Base-by-base conservation (phyloP, 495 filamentous ascomycete species). In the Aspergillus mulundensis region DNA sequence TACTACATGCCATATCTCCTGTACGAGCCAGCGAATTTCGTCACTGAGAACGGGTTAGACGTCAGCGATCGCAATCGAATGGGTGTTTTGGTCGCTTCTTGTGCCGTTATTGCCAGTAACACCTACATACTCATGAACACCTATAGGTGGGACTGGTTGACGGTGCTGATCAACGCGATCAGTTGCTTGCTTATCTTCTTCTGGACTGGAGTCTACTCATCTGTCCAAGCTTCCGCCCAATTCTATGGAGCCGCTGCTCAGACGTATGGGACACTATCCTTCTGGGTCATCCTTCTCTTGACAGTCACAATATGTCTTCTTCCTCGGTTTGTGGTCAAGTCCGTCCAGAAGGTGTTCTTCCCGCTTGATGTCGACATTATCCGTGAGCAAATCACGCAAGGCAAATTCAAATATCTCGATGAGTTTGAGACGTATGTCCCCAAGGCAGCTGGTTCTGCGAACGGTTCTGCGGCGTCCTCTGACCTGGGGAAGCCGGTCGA, bases 91-190 rank as follows among this genome's bases (percentile, higher is more conserved):
- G 81, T 97, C 52, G 91, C 84, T 3, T 81, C 84, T 48, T 88
- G 87, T 48, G 83, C 89, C 14, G 84, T 95, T 42, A 76, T 96
- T 62, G 65, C 81, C 12, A 94, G 95, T 72, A 99, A 99, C 66
- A 67, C 85, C 52, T 99, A 97, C 76, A 87, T 99, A 62, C 75
- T 97, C 59, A 81, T 99, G 74, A 99, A 99, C 69, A 92, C 88
- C 5, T 97, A 94, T 69, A 80, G 91, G 54, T 97, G 95, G 95
- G 95, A 99, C 69, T 97, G 93, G 93, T 76, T 97, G 63, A 90
- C 92, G 59, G 62, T 89, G 12, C 76, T 96, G 65, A 85, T 96
- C 62, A 86, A 91, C 25, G 66, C 65, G 44, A 80, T 97, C 66
- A 96, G 91, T 71, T 87, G 87, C 57, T 67, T 97, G 23, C 78